Conservation (phyloP, 1,284 basidiomycete genomes). For the Phylloboletellus chloephorus region DNA sequence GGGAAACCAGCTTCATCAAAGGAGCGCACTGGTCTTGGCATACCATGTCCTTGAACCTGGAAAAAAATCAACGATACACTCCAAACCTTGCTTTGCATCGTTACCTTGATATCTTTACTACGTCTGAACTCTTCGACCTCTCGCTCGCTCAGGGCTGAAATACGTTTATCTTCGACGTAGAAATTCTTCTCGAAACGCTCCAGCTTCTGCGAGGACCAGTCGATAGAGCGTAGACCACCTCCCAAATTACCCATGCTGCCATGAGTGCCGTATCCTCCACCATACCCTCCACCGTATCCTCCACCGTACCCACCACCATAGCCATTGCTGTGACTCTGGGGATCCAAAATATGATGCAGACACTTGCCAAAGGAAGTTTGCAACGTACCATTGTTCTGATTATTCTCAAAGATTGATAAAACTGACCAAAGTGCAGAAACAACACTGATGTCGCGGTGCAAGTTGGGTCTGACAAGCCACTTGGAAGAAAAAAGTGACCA, state of each 20-base stretch:
- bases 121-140: constrained; percentile 88
- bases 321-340: constrained; percentile 35
- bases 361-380: not conserved
- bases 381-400: constrained; percentile 23
- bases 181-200: constrained; percentile 95
- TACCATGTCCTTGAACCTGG: constrained; percentile 81
- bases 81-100: not conserved
- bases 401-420: constrained; percentile 4
- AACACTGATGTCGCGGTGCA: constrained; percentile 19
- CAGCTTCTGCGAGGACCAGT: constrained; percentile 76
- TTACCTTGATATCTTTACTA: constrained; percentile 83
- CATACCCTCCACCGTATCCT: constrained; percentile 35
- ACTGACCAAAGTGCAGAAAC: constrained; percentile 1
- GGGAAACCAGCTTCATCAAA: constrained; percentile 97
- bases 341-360: constrained; percentile 10
- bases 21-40: constrained; percentile 86
- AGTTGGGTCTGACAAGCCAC: constrained; percentile 15
- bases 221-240: constrained; percentile 74
- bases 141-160: constrained; percentile 71
- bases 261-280: constrained; percentile 46
- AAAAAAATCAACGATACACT: not conserved
- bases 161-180: constrained; percentile 89
- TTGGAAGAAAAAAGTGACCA: constrained; percentile 15
- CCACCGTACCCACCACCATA: constrained; percentile 32
- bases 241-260: constrained; percentile 69